Percentiles rank a stretch among this genome's conserved stretches.
Conservation (phyloP, 352 stramenopile genomes). For the Globisporangium okanoganense region DNA sequence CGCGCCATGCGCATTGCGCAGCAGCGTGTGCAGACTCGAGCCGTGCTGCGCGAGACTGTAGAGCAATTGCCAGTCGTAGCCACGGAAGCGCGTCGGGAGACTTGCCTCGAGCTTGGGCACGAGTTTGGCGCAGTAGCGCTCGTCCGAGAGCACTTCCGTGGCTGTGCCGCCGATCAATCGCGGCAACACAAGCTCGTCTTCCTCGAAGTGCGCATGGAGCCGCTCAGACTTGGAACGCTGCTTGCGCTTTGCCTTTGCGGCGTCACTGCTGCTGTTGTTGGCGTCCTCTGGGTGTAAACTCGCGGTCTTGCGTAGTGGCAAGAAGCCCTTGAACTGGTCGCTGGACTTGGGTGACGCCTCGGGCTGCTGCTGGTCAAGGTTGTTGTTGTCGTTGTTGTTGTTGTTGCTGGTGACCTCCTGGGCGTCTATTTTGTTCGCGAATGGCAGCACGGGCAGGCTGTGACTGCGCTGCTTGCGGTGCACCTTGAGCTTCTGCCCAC, state of each 20-base stretch:
- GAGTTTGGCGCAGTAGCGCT: constrained; percentile 29
- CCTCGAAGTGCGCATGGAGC: constrained; percentile 21
- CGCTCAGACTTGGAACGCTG: constrained; percentile 33
- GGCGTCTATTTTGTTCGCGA: constrained; percentile 10
- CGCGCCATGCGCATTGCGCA: constrained; percentile 35
- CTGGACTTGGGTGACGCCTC: constrained; percentile 13
- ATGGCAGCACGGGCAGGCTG: constrained; percentile 29
- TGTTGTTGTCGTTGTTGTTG: neutral
- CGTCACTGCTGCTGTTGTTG: neutral
- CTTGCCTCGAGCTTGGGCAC: constrained; percentile 61
- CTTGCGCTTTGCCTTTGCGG: constrained; percentile 15
- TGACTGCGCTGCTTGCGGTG: constrained; percentile 42
- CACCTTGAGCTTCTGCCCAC: constrained; percentile 37
- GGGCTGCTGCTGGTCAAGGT: constrained; percentile 9
- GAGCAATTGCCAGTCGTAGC: constrained; percentile 65
- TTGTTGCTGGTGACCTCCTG: constrained; percentile 2
- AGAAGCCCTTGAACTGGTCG: constrained; percentile 14
- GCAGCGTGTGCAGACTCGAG: constrained; percentile 59
- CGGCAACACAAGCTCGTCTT: constrained; percentile 35
- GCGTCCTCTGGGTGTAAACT: constrained; percentile 11
- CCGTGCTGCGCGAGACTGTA: constrained; percentile 65
- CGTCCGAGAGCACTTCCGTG: constrained; percentile 45
- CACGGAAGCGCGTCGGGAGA: constrained; percentile 38
- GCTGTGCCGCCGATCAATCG: constrained; percentile 42
- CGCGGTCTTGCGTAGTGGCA: constrained; percentile 5